Conservation (phyloP, 306 rosid species). For the Pterocarpus santalinus region DNA sequence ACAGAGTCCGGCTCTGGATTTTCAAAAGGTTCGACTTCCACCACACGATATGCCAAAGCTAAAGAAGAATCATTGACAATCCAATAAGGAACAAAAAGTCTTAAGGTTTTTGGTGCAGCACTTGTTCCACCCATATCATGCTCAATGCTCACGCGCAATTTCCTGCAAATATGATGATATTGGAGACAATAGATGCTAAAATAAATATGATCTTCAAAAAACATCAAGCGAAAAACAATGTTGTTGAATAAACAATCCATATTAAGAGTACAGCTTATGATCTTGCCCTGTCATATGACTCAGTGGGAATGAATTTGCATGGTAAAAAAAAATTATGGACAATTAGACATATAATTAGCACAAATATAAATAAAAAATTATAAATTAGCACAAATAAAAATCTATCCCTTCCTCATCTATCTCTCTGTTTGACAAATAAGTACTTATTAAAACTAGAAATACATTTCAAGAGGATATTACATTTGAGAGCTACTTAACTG, state of each 20-base stretch:
- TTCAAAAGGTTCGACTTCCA: constrained; percentile 89
- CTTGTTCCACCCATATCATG: constrained; percentile 93
- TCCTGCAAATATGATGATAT: constrained; percentile 63
- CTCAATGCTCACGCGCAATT: constrained; percentile 91
- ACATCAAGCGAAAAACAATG: not conserved
- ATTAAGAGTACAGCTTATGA: constrained; percentile 10
- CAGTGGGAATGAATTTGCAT: constrained; percentile 4
- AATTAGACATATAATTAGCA: constrained; percentile 10
- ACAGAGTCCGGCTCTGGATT: constrained; percentile 72
- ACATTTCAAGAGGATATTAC: not conserved
- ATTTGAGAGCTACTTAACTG: not conserved
- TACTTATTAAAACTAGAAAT: not conserved
- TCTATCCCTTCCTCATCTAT: not conserved
- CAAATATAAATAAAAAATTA: not conserved
- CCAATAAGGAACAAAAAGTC: constrained; percentile 96
- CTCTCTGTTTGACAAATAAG: not conserved
- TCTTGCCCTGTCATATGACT: constrained; percentile 15
- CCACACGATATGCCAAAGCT: constrained; percentile 84
- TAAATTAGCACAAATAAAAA: not conserved
- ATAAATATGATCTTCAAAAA: not conserved
- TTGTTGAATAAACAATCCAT: not conserved
- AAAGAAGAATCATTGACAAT: constrained; percentile 83
- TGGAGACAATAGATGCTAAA: constrained; percentile 34
- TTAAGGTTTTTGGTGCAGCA: constrained; percentile 85
- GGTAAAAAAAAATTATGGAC: constrained; percentile 2